Evolutionary conservation across 2,329 filamentous ascomycete genomes (phyloP).

Genomic region (Trichoderma atroviride): DNA sequence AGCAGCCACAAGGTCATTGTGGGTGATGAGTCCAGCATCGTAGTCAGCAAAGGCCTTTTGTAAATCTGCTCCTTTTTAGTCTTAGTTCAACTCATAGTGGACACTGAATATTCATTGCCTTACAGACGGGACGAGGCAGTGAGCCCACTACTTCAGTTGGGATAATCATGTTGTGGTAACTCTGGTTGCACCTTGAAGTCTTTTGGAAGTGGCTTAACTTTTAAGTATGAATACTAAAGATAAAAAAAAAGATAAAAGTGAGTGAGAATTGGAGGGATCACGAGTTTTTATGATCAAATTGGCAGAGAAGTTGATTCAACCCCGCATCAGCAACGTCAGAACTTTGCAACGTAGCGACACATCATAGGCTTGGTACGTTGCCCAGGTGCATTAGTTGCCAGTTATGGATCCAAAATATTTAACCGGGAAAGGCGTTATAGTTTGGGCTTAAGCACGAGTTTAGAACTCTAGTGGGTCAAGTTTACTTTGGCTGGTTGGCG

Average conservation of each 20-base stretch:
- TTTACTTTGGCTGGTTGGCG: constrained; percentile 1
- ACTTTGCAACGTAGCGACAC: background rate
- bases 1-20: constrained; percentile 4
- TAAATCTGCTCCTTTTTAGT: constrained; percentile 17
- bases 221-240: background rate
- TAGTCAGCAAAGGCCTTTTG: constrained; percentile 25
- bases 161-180: constrained; percentile 13
- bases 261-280: background rate
- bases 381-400: background rate
- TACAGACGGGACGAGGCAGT: constrained; percentile 21
- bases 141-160: constrained; percentile 24
- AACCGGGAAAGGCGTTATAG: background rate
- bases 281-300: background rate
- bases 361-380: background rate
- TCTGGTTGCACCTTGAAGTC: too few relatives aligned
- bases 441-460: background rate
- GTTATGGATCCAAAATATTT: background rate
- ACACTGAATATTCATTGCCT: background rate
- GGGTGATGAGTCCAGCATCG: constrained; percentile 25
- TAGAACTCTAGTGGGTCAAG: background rate
- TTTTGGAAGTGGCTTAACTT: background rate
- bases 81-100: too few relatives aligned
- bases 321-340: constrained; percentile 25
- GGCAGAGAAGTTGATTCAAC: background rate
- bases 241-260: background rate